phyloP scores from a whole-genome alignment of 2,329 filamentous ascomycete genomes.

The Colletotrichum scovillei region DNA sequence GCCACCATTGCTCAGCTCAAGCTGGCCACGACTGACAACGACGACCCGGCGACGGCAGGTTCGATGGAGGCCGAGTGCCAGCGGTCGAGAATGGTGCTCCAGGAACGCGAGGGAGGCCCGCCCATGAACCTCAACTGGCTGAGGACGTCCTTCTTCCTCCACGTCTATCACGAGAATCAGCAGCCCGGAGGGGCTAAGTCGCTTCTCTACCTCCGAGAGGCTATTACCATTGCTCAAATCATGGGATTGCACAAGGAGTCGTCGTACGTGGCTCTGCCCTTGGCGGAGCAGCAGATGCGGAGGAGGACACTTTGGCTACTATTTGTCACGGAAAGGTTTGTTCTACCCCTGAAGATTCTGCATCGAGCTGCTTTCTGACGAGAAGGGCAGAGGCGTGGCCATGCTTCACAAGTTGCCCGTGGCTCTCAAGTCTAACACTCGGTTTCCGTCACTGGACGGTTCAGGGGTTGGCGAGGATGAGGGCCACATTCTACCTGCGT shows the following conservation, averaged over 20 bases:
- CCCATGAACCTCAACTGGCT: constrained; percentile 52
- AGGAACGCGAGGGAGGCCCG: constrained; percentile 42
- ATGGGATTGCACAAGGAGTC: constrained; percentile 58
- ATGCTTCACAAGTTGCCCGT: constrained; percentile 62
- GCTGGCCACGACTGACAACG: constrained; percentile 47
- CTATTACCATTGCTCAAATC: constrained; percentile 63
- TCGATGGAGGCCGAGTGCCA: constrained; percentile 51
- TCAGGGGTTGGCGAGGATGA: constrained; percentile 50
- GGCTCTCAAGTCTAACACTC: constrained; percentile 53
- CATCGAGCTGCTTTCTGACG: background rate
- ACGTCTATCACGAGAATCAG: constrained; percentile 63
- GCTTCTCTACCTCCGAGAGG: constrained; percentile 60
- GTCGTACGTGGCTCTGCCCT: constrained; percentile 49
- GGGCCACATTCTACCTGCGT: constrained; percentile 58
- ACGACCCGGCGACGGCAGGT: constrained; percentile 45
- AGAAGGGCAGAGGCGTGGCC: constrained; percentile 53
- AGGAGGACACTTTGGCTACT: constrained; percentile 51
- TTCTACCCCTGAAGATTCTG: background rate
- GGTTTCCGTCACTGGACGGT: constrained; percentile 48
- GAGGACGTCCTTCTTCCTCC: constrained; percentile 61
- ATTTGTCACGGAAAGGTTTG: constrained; percentile 53
- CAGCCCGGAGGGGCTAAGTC: constrained; percentile 57
- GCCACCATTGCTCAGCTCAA: constrained; percentile 62
- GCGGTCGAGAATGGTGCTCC: constrained; percentile 38
- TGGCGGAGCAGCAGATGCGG: constrained; percentile 56